phyloP scores from a whole-genome alignment of 2,329 filamentous ascomycete genomes.

The Aspergillus cejpii region DNA sequence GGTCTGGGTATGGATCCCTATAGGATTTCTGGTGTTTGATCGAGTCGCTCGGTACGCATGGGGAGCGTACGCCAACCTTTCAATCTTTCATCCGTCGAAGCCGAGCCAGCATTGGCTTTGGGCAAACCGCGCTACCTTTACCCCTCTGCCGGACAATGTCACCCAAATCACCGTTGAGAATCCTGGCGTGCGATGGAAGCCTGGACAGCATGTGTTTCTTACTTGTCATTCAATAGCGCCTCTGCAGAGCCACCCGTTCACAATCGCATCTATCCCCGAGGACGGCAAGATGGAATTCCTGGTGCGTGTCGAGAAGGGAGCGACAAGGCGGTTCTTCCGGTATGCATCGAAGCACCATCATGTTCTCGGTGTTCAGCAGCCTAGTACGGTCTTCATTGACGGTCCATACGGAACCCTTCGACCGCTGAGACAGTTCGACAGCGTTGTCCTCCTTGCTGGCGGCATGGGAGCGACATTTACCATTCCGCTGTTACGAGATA shows the following conservation, averaged over 20 bases:
- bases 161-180: slow-evolving; percentile 52
- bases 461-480: slow-evolving; percentile 56
- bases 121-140: slow-evolving; percentile 42
- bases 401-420: slow-evolving; percentile 50
- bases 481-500: slow-evolving; percentile 50
- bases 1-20: slow-evolving; percentile 44
- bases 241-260: slow-evolving; percentile 59
- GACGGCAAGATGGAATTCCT: slow-evolving; percentile 53
- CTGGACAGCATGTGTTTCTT: slow-evolving; percentile 59
- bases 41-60: slow-evolving; percentile 35
- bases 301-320: slow-evolving; percentile 50
- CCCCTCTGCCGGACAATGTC: slow-evolving; percentile 49
- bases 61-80: slow-evolving; percentile 38
- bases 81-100: slow-evolving; percentile 33
- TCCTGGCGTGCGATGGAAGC: slow-evolving; percentile 52
- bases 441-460: slow-evolving; percentile 53
- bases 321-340: slow-evolving; percentile 46
- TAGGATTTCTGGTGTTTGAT: slow-evolving; percentile 44
- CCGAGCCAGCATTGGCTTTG: slow-evolving; percentile 23
- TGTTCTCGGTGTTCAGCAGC: slow-evolving; percentile 16
- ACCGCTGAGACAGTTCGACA: slow-evolving; percentile 55
- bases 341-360: slow-evolving; percentile 43
- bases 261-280: slow-evolving; percentile 51
- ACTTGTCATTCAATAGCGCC: slow-evolving; percentile 52
- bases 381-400: slow-evolving; percentile 45